Evolutionary conservation across 345 rosid species (phyloP), one percentile per base, ranked within the genome.

Genomic region (Eucalyptus viminalis): DNA sequence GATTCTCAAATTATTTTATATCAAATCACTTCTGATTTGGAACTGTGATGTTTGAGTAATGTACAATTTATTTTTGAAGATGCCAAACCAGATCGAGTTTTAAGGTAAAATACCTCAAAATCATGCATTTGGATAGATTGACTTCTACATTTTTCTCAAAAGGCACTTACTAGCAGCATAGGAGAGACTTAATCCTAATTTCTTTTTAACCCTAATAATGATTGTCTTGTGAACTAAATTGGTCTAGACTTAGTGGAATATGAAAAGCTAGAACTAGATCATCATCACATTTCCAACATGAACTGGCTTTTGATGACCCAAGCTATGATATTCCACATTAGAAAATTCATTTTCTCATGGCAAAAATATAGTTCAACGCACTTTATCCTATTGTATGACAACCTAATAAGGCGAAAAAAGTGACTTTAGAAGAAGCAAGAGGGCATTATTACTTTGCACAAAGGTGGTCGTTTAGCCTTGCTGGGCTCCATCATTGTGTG

Each of bases 311-410:
- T 60, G 4, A 27, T 27, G 67, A 60, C 4, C 16, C 16, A 12
- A 8, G 4, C 15, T 27, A 5, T 58, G n/a, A 11, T 10, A 60
- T 60, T 60, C 14, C 67, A 27, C 4, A 1, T 12, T 0, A 9
- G 8, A 60, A 0, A 60, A 60, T 25, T n/a, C 11, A 1, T 25
- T 58, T 58, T 11, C 11, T 0, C 8, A 2, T 2, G 65, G 2
- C 0, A 58, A 58, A 27, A 25, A 25, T 58, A 25, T 58, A 1
- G 4, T 58, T 2, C 34, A 62, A 29, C 0, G 2, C 17, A 13
- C 31, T 0, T 60, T 60, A 27, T 60, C 27, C 31, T 6, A 6
- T 27, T 9, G 16, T 3, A 13, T 2, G 31, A 60, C 34, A 13
- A 6, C 16, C 69, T 12, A 27, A 29, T 12, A 27, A 6, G 6